A percentile compares a stretch with the other conserved stretches of the same genome.
Conservation (phyloP, 192 early-diverging fungal genomes). For the Funneliformis mosseae region DNA sequence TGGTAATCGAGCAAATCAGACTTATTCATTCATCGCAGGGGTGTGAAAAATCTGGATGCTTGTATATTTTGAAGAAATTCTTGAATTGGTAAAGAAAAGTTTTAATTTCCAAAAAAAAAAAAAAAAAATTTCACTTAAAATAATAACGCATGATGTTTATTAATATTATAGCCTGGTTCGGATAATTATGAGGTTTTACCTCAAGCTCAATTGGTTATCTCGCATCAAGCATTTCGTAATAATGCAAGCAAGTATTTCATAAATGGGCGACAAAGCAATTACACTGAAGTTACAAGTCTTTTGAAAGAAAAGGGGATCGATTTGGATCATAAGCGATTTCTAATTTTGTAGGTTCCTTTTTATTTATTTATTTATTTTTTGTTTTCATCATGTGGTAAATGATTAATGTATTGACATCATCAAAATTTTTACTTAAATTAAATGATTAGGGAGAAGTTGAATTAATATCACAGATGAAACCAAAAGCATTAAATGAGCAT, state of each 20-base stretch:
- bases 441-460: constrained; percentile 87
- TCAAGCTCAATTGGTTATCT: constrained; percentile 73
- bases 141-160: background rate
- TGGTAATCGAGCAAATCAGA: constrained; percentile 96
- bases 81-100: constrained; percentile 64
- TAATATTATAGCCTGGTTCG: constrained; percentile 53
- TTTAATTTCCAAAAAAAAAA: background rate
- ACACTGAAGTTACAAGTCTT: constrained; percentile 81
- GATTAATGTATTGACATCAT: background rate
- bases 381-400: background rate
- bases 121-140: too few relatives aligned
- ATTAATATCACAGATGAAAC: constrained; percentile 96
- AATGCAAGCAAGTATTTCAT: constrained; percentile 79
- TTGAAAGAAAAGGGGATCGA: constrained; percentile 88
- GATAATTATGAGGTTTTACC: constrained; percentile 64
- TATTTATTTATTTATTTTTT: too few relatives aligned
- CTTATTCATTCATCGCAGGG: constrained; percentile 93
- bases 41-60: constrained; percentile 63
- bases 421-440: background rate
- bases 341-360: constrained; percentile 81
- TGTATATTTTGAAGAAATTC: constrained; percentile 95
- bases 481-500: constrained; percentile 86
- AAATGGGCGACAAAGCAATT: constrained; percentile 67
- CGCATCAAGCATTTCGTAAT: constrained; percentile 68
- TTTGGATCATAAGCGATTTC: constrained; percentile 96